phyloP scores from a whole-genome alignment of 768 basidiomycete genomes.

The Pleurotus cornucopiae region DNA sequence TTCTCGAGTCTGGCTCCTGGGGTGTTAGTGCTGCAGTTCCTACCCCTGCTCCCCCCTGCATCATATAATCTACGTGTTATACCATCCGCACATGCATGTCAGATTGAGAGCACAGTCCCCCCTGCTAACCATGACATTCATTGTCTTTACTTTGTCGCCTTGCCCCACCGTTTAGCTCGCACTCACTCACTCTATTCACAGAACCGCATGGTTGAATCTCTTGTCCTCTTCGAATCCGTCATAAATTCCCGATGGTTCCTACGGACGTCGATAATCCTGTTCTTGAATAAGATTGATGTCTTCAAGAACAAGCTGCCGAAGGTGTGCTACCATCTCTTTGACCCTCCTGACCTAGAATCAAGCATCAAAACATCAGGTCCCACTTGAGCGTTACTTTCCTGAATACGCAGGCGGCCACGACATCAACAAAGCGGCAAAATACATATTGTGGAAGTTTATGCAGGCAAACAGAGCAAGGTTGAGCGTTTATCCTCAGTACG shows the following conservation, averaged over 20 bases:
- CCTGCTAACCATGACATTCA: too few relatives aligned
- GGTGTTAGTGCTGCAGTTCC: too few relatives aligned
- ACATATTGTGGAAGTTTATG: conserved; percentile 93
- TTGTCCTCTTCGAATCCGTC: conserved; percentile 88
- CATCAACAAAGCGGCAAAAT: conserved; percentile 93
- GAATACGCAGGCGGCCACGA: conserved; percentile 88
- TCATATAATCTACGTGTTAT: too few relatives aligned
- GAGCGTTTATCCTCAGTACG: conserved; percentile 89
- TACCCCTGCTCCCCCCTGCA: too few relatives aligned
- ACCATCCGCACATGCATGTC: too few relatives aligned
- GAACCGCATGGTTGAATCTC: conserved; percentile 93
- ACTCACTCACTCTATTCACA: conserved; percentile 18
- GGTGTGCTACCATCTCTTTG: conserved; percentile 17
- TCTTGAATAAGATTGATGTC: conserved; percentile 92
- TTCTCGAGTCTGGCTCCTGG: too few relatives aligned
- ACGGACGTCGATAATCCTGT: conserved; percentile 86
- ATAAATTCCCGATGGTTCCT: conserved; percentile 94
- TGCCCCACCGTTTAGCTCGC: too few relatives aligned
- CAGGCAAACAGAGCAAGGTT: conserved; percentile 81
- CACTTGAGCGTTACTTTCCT: conserved; percentile 76
- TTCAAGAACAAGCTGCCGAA: conserved; percentile 85
- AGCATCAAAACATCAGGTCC: conserved; percentile 39
- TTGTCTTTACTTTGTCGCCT: background rate
- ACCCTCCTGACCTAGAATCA: background rate
- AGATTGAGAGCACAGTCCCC: too few relatives aligned